A percentile compares a stretch with the other conserved stretches of the same genome.
Evolutionary conservation across 139 green algal genomes (phyloP).

Genomic region (Pseudopediastrum boryanum): DNA sequence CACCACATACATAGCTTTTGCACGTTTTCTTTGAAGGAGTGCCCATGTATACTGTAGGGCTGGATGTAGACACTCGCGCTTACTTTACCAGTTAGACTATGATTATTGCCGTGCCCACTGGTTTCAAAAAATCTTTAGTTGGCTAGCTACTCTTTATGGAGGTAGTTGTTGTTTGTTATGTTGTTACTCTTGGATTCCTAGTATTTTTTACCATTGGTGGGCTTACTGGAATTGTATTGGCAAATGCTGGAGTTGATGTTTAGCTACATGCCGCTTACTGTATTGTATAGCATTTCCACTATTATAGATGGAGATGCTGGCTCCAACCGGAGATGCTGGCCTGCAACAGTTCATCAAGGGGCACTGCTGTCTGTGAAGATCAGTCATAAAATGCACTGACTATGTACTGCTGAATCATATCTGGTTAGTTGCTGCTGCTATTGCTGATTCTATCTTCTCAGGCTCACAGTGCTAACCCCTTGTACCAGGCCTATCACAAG

Average conservation of each 20-base stretch:
- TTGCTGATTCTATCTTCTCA: too few species aligned
- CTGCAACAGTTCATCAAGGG: too few species aligned
- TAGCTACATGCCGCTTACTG: slow-evolving; percentile 73
- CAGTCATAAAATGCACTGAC: too few species aligned
- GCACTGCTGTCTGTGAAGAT: too few species aligned
- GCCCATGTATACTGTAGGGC: slow-evolving; percentile 73
- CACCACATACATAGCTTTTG: too few species aligned
- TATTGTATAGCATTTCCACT: slow-evolving; percentile 76
- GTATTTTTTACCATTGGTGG: slow-evolving; percentile 75
- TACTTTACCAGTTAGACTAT: slow-evolving; percentile 81
- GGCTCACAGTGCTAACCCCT: slow-evolving; percentile 96
- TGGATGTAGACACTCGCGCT: slow-evolving; percentile 72
- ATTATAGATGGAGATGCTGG: too few species aligned
- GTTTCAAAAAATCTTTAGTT: slow-evolving; percentile 78
- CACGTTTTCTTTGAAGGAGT: too few species aligned
- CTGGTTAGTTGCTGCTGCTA: too few species aligned
- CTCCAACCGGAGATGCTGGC: too few species aligned
- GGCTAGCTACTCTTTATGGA: slow-evolving; percentile 76
- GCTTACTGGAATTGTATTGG: slow-evolving; percentile 65
- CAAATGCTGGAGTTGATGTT: slow-evolving; percentile 64
- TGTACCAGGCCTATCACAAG: slow-evolving; percentile 93
- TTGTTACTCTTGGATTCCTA: slow-evolving; percentile 71
- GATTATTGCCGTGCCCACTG: slow-evolving; percentile 79
- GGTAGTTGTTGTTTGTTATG: slow-evolving; percentile 74
- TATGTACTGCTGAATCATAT: too few species aligned